A percentile compares a stretch with the other conserved stretches of the same genome.
These are phyloP conservation scores for Acacia melanoxylon DNA, from an alignment of 306 rosid genomes.

Conservation along the genomic window DNA sequence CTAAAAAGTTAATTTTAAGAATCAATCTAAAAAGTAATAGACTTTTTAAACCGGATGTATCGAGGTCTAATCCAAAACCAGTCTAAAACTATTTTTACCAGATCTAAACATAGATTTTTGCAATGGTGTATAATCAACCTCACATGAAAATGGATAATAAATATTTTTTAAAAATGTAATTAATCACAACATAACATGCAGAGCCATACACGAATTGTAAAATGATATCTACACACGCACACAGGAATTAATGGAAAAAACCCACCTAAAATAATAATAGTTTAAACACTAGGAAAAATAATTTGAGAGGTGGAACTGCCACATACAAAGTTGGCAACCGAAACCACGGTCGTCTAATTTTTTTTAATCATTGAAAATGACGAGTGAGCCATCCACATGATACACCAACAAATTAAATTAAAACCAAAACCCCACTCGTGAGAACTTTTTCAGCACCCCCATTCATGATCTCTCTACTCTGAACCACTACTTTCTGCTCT, in stretches of 20 bases:
- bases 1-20: too few species aligned
- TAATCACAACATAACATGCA: background rate
- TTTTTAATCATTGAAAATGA: background rate
- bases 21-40: too few species aligned
- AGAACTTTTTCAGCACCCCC: background rate
- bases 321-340: constrained; percentile 40
- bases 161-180: background rate
- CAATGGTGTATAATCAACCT: too few species aligned
- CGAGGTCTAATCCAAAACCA: too few species aligned
- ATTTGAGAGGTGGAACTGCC: constrained; percentile 11
- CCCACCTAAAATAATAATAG: constrained; percentile 25
- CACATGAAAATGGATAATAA: background rate
- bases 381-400: background rate
- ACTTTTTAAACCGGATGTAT: too few species aligned
- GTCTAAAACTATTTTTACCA: too few species aligned
- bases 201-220: background rate
- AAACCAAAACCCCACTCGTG: background rate
- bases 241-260: background rate
- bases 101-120: too few species aligned
- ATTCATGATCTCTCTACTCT: background rate
- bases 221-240: background rate
- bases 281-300: background rate
- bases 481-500: background rate
- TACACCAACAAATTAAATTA: background rate
- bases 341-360: background rate